Conservation (phyloP, 164 flowering plant species). For the Berberis vulgaris region DNA sequence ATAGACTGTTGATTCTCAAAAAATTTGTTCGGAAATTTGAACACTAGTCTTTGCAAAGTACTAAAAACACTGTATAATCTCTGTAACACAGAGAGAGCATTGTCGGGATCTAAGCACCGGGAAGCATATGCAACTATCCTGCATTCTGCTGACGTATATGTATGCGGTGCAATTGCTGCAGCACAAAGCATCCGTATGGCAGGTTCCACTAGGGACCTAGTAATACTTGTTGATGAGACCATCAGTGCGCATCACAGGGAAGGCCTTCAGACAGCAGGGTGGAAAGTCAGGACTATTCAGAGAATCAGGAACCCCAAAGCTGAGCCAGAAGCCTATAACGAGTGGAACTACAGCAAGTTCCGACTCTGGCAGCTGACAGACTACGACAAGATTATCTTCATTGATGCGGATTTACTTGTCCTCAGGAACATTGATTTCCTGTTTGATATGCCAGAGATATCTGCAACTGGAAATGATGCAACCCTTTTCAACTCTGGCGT, state of each 20-base stretch:
- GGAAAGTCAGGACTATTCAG: conserved; percentile 43
- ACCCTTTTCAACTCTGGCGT: conserved; percentile 87
- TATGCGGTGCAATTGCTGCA: conserved; percentile 57
- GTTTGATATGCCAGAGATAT: conserved; percentile 78
- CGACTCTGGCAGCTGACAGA: conserved; percentile 93
- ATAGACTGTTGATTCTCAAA: background rate
- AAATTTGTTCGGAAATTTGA: background rate
- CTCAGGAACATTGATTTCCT: conserved; percentile 86
- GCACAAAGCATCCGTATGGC: conserved; percentile 54
- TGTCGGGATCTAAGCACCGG: conserved; percentile 24
- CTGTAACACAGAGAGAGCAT: conserved; percentile 15
- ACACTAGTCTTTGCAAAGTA: background rate
- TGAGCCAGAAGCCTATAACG: conserved; percentile 70
- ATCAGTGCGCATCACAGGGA: conserved; percentile 39
- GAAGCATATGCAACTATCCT: conserved; percentile 59
- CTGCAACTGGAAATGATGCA: conserved; percentile 81
- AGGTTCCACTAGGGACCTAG: conserved; percentile 49
- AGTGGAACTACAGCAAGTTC: conserved; percentile 91
- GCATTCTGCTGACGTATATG: conserved; percentile 51
- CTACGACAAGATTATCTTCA: conserved; percentile 84
- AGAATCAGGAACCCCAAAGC: conserved; percentile 62
- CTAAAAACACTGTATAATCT: background rate
- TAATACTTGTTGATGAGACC: conserved; percentile 48
- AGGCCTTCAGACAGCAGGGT: conserved; percentile 51
- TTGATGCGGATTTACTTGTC: conserved; percentile 82